Evolutionary conservation across 2,329 filamentous ascomycete genomes (phyloP).

Genomic region (Diaporthe citriasiana): DNA sequence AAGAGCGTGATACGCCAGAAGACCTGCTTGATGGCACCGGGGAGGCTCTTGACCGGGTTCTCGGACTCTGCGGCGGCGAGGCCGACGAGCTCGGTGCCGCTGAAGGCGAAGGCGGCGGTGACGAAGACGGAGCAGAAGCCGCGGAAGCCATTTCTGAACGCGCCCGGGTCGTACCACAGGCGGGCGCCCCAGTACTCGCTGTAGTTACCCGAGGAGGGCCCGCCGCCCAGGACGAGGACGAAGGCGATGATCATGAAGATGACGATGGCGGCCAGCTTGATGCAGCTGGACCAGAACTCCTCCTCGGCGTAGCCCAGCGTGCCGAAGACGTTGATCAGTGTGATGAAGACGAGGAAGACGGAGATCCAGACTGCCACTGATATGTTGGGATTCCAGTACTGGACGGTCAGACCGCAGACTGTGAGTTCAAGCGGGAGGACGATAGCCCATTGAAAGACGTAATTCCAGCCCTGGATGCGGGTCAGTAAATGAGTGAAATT

Average conservation of each 20-base stretch:
- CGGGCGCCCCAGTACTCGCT: constrained; percentile 63
- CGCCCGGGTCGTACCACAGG: constrained; percentile 64
- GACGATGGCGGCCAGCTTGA: constrained; percentile 71
- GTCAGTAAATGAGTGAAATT: background rate
- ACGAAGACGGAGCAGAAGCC: constrained; percentile 81
- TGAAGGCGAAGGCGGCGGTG: constrained; percentile 80
- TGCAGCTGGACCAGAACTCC: constrained; percentile 70
- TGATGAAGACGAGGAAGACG: constrained; percentile 66
- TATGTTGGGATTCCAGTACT: constrained; percentile 62
- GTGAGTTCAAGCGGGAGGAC: constrained; percentile 64
- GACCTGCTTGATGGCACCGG: constrained; percentile 86
- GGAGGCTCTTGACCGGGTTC: constrained; percentile 80
- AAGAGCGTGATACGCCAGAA: constrained; percentile 71
- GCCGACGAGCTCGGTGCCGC: constrained; percentile 81
- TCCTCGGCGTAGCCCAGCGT: constrained; percentile 70
- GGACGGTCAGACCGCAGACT: constrained; percentile 62
- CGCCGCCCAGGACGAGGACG: constrained; percentile 71
- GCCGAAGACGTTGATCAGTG: constrained; percentile 69
- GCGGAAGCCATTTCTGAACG: constrained; percentile 81
- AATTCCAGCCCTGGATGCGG: constrained; percentile 53
- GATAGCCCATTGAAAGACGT: constrained; percentile 63
- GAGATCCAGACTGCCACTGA: constrained; percentile 68
- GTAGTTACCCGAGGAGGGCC: constrained; percentile 63
- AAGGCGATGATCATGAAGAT: constrained; percentile 76
- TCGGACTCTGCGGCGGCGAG: constrained; percentile 79